Base-by-base conservation (phyloP, 345 rosid species). In the Gossypium arboreum region DNA sequence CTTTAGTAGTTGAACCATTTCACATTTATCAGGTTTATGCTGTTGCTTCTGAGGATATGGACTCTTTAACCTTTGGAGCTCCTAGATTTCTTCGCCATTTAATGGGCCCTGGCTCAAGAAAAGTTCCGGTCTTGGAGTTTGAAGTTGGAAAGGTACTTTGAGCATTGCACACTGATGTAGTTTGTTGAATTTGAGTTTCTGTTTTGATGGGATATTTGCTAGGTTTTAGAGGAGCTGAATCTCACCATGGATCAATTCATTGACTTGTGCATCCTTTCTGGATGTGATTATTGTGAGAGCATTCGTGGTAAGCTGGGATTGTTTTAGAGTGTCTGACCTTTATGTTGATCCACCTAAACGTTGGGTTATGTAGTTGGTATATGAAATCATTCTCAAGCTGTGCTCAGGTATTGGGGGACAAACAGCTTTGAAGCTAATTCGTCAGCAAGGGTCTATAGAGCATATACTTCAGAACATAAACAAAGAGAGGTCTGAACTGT, bases 31-130 rank as follows among this genome's bases (percentile, higher is more conserved):
- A 95, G 99, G 98, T 90, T 76, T 95, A 95, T 78, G 99, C 88
- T 25, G 99, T 95, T 73, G 99, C 99, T 79, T 95, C 98, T 70
- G 99, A 95, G 85, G 99, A 95, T 79, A 95, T 95, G 99, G 99
- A 93, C 73, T 95, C 99, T 73, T 86, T 95, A 66, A 95, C 98
- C 56, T 95, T 95, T 83, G 97, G 99, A 73, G 96, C 98, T 83
- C 83, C 97, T 59, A 93, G 84, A 59, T 93, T 95, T 88, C 94
- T 95, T 73, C 97, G 97, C 74, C 99, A 93, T 85, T 83, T 95
- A 81, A 95, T 95, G 99, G 97, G 89, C 83, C 97, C 98, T 71
- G 90, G 94, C 82, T 91, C 98, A 44, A 89, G 93, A 89, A 95
- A 95, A 83, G 64, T 88, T 65, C 96, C 96, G 1, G 94, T 95